These are phyloP conservation scores for Cucumis hystrix DNA, from an alignment of 306 rosid species.

Conservation along the genomic window DNA sequence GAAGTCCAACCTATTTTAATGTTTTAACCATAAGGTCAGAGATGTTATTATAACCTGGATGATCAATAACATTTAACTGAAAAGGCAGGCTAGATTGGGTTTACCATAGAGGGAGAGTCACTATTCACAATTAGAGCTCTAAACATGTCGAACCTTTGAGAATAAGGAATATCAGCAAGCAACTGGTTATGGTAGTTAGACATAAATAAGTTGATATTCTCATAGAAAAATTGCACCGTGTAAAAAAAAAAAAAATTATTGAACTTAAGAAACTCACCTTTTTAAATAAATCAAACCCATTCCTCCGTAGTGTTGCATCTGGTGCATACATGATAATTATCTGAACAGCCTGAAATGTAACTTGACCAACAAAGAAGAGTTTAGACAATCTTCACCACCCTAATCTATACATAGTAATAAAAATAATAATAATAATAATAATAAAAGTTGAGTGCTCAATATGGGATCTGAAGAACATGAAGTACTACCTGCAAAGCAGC, in stretches of 20 bases:
- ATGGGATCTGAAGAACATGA: not conserved
- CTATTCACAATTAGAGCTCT: conserved; percentile 54
- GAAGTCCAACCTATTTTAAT: conserved; percentile 54
- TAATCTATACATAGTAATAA: not conserved
- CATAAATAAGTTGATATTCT: conserved; percentile 1
- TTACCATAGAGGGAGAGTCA: conserved; percentile 82
- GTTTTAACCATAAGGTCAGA: conserved; percentile 17
- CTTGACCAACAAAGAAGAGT: conserved; percentile 8
- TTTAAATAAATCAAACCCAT: conserved; percentile 49
- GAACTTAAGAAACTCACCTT: conserved; percentile 32
- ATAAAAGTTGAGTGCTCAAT: not conserved
- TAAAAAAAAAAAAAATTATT: not conserved
- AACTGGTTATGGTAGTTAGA: conserved; percentile 33
- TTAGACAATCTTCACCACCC: not conserved
- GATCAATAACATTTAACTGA: not conserved
- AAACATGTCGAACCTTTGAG: conserved; percentile 59
- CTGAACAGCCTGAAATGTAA: conserved; percentile 60
- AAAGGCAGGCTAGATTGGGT: conserved; percentile 2
- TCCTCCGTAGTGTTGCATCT: conserved; percentile 42
- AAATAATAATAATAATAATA: too few species aligned
- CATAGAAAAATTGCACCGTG: not conserved
- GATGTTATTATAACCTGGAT: not conserved
- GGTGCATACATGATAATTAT: conserved; percentile 55
- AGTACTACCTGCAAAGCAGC: conserved; percentile 60
- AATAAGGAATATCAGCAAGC: conserved; percentile 53